Evolutionary conservation across 2,329 filamentous ascomycete species (phyloP), one percentile per base, ranked within the genome.

Genomic region (Epicoccum sorghinum): DNA sequence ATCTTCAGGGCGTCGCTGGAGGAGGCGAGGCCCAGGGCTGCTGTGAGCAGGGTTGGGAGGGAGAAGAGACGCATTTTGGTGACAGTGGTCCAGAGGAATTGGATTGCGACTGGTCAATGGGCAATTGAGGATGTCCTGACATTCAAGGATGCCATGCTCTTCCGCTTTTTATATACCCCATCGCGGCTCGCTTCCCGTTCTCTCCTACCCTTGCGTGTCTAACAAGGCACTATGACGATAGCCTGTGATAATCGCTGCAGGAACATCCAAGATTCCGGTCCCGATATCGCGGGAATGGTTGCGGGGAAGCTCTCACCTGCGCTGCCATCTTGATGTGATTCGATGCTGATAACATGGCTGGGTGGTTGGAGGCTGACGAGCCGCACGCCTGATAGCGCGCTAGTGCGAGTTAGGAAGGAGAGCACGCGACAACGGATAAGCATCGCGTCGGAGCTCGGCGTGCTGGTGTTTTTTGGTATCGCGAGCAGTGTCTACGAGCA

Each of bases 1-100:
- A 77, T 75, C 55, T 72, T 74, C 42, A 72, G 48, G 5, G 60
- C 65, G 50, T 64, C 48, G 22, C 58, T 45, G 3, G 59, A 47
- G 4, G 51, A 55, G 4, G 57, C 55, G 24, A 67, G 55, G 23
- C 59, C 57, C 23, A 69, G 41, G 18, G 64, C 60, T 35, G 56
- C 57, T 4, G 57, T 52, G 36, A 67, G 56, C 36, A 52, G 52
- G 9, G 61, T 46, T n/a, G 56, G 39, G 8, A 64, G 29, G 36
- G 48, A 18, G 18, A 18, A 52, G 39, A 62, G 40, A 35, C 59
- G 59, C 61, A 67, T 67, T 3, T 49, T 58, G 55, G 24, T 7
- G 18, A 18, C 18, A 18, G 18, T 18, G 18, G 18, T 18, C 18
- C 18, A 18, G 18, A 18, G 18, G 29, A 38, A 23, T 23, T 22